phyloP scores from a whole-genome alignment of 2,329 filamentous ascomycete genomes.

The Ceratocystis variospora region DNA sequence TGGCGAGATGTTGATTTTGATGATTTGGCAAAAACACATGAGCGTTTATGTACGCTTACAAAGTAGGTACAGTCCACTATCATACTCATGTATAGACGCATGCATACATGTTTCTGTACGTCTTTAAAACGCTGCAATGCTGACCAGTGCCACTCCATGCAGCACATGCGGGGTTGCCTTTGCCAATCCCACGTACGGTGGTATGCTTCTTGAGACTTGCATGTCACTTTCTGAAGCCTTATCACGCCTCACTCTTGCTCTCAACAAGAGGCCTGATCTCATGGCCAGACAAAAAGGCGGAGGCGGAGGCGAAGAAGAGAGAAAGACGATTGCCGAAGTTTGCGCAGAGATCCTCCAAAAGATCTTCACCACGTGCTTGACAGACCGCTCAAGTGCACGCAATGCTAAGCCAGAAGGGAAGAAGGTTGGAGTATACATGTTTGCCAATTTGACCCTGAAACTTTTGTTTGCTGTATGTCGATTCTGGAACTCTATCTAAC shows the following conservation, averaged over 20 bases:
- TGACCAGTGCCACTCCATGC: neutral
- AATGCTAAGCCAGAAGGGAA: slow-evolving; percentile 65
- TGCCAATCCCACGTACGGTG: slow-evolving; percentile 62
- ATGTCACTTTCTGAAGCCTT: slow-evolving; percentile 70
- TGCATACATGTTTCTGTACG: neutral
- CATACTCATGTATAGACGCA: neutral
- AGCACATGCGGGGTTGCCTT: slow-evolving; percentile 76
- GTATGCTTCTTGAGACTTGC: slow-evolving; percentile 69
- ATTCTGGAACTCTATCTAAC: neutral
- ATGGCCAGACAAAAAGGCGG: slow-evolving; percentile 29
- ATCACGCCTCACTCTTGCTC: slow-evolving; percentile 66
- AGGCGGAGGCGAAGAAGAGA: slow-evolving; percentile 46
- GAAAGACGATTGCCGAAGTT: slow-evolving; percentile 69
- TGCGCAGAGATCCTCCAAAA: slow-evolving; percentile 82
- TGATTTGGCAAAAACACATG: slow-evolving; percentile 61
- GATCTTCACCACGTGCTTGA: slow-evolving; percentile 80
- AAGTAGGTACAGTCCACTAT: slow-evolving; percentile 43
- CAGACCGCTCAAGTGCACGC: slow-evolving; percentile 57
- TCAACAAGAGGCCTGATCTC: slow-evolving; percentile 69
- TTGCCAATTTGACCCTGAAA: slow-evolving; percentile 81
- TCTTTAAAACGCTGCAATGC: neutral
- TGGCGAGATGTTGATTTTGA: slow-evolving; percentile 67
- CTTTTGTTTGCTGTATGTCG: slow-evolving; percentile 64
- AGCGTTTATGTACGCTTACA: slow-evolving; percentile 57
- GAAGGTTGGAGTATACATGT: slow-evolving; percentile 76